Evolutionary conservation across 2,329 filamentous ascomycete genomes (phyloP).

Genomic region (Scedosporium apiospermum): DNA sequence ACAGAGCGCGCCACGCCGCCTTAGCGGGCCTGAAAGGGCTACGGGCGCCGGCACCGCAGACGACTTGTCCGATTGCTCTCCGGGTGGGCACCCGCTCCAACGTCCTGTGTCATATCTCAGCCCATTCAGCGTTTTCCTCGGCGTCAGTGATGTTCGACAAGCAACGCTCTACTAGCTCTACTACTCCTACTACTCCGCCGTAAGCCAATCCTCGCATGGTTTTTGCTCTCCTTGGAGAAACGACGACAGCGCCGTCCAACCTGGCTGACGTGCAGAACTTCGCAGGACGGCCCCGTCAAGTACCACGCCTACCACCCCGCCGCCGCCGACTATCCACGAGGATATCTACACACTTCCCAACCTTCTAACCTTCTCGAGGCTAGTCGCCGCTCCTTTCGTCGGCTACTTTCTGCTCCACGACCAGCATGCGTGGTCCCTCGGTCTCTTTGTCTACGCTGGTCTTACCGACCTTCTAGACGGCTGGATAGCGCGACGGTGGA

Average conservation of each 20-base stretch:
- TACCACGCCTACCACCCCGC: not conserved
- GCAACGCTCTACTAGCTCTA: not conserved
- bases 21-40: not conserved
- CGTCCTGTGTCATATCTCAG: not conserved
- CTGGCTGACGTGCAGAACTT: not conserved
- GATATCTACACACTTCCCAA: conserved; percentile 98
- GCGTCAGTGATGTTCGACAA: not conserved
- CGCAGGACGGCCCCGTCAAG: not conserved
- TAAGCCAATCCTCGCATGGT: not conserved
- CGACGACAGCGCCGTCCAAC: not conserved
- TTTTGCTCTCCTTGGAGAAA: not conserved
- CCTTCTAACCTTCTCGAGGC: conserved; percentile 76
- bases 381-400: conserved; percentile 72
- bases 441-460: conserved; percentile 85
- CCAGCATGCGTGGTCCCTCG: conserved; percentile 67
- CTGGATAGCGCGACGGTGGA: conserved; percentile 82
- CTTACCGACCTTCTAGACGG: conserved; percentile 89
- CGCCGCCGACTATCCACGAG: conserved; percentile 45
- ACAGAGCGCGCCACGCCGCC: not conserved
- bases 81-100: not conserved
- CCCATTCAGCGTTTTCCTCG: not conserved
- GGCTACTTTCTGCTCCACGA: conserved; percentile 85
- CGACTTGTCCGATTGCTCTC: not conserved
- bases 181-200: not conserved
- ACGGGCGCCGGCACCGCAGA: not conserved